phyloP scores from a whole-genome alignment of 768 basidiomycete genomes.

The Tulasnella sp. region DNA sequence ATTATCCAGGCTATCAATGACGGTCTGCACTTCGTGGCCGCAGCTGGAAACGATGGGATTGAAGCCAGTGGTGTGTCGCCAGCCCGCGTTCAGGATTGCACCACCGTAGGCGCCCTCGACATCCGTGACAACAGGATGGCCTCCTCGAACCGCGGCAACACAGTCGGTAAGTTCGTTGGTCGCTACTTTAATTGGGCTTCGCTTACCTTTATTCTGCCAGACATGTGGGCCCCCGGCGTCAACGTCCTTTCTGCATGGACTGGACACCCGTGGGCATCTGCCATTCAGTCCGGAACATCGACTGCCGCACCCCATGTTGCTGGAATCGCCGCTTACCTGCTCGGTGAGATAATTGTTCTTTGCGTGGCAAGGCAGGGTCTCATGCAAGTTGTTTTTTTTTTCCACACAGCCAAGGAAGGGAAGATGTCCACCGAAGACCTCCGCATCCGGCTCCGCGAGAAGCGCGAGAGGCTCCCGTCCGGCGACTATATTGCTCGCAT shows the following conservation, averaged over 20 bases:
- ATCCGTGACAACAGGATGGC: slow-evolving; percentile 12
- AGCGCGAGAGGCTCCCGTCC: too few species aligned
- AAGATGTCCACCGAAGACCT: too few species aligned
- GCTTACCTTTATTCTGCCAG: not conserved
- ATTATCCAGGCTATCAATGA: slow-evolving; percentile 6
- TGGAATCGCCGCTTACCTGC: slow-evolving; percentile 8
- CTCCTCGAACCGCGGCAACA: slow-evolving; percentile 19
- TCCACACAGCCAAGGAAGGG: too few species aligned
- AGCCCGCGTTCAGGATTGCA: slow-evolving; percentile 18
- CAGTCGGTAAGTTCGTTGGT: slow-evolving; percentile 4
- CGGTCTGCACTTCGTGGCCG: slow-evolving; percentile 19
- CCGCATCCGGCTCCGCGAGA: too few species aligned
- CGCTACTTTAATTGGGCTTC: not conserved
- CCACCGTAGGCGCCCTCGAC: slow-evolving; percentile 18
- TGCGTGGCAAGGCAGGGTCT: too few species aligned
- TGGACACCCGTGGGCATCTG: not conserved
- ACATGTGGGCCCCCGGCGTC: slow-evolving; percentile 16
- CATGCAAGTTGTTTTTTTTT: too few species aligned
- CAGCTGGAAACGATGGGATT: slow-evolving; percentile 18
- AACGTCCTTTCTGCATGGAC: slow-evolving; percentile 13
- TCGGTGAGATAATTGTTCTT: not conserved
- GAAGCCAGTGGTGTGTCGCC: slow-evolving; percentile 15
- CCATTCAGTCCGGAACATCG: slow-evolving; percentile 11
- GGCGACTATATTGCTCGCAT: too few species aligned
- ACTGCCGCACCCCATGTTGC: slow-evolving; percentile 15